Conservation (phyloP, 2,329 filamentous ascomycete species). For the Penicillium sp. region DNA sequence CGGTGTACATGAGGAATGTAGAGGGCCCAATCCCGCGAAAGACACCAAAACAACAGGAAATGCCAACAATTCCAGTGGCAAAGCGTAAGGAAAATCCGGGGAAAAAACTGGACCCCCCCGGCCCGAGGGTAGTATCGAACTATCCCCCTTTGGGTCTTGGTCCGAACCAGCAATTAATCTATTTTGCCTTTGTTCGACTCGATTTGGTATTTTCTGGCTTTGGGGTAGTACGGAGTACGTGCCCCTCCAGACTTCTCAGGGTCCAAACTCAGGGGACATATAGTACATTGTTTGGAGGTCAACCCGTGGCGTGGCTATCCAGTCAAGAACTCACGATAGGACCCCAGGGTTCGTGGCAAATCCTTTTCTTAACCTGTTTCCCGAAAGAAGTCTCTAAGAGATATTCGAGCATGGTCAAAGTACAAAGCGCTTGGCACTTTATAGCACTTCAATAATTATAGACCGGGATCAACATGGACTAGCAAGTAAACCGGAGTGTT, state of each 20-base stretch:
- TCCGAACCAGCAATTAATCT: constrained; percentile 2
- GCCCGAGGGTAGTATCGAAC: constrained; percentile 9
- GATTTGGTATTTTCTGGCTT: background rate
- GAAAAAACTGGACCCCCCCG: constrained; percentile 1
- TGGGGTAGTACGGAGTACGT: background rate
- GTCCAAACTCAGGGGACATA: constrained; percentile 3
- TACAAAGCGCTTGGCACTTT: background rate
- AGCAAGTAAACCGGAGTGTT: background rate
- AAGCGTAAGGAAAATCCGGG: constrained; percentile 11
- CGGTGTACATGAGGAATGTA: background rate
- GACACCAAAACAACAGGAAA: background rate
- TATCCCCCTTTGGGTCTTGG: constrained; percentile 4
- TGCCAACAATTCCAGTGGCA: background rate
- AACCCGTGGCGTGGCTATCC: background rate
- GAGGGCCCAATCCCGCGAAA: background rate
- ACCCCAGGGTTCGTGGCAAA: too few species aligned
- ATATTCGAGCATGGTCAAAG: background rate
- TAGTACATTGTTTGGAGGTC: background rate
- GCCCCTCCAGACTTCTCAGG: background rate
- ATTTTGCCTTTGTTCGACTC: background rate
- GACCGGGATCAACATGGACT: background rate
- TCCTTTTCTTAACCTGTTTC: too few species aligned
- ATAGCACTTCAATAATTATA: background rate
- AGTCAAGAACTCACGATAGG: background rate
- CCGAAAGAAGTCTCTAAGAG: background rate